A percentile compares a stretch with the other conserved stretches of the same genome.
Conservation (phyloP, 148 eudicot species). For the Linanthus parryae region DNA sequence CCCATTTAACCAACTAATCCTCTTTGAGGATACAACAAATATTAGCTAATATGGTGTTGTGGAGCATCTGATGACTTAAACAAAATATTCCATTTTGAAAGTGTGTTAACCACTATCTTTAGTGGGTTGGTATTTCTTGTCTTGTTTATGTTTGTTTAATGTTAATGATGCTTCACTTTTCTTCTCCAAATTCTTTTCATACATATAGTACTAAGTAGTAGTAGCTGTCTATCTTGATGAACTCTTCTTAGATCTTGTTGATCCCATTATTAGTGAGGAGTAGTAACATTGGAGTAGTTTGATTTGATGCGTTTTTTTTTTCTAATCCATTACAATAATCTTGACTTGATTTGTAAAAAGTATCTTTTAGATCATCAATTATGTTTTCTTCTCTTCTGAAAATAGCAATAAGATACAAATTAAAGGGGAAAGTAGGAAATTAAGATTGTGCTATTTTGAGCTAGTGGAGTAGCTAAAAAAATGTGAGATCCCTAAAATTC, state of each 20-base stretch:
- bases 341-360: no score
- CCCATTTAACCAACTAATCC: slow-evolving; percentile 3
- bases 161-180: slow-evolving; percentile 18
- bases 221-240: slow-evolving; percentile 1
- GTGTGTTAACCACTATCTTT: slow-evolving; percentile 9
- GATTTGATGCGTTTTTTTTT: no score
- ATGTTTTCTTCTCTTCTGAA: no score
- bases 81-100: slow-evolving; percentile 5
- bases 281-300: no score
- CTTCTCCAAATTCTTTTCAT: slow-evolving; percentile 2
- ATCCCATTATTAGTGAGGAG: no score
- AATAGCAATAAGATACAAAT: no score
- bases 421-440: no score
- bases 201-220: no score
- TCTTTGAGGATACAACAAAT: background rate
- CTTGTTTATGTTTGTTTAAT: slow-evolving; percentile 2
- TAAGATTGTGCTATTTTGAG: no score
- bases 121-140: slow-evolving; percentile 20
- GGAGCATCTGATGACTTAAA: slow-evolving; percentile 12
- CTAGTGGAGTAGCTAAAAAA: no score
- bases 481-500: slow-evolving; percentile 33
- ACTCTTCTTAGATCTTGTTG: slow-evolving; percentile 13
- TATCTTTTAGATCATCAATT: no score
- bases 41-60: slow-evolving; percentile 6
- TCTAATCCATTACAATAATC: no score